Conservation (phyloP, 2,329 filamentous ascomycete genomes). For the Fusarium citri region DNA sequence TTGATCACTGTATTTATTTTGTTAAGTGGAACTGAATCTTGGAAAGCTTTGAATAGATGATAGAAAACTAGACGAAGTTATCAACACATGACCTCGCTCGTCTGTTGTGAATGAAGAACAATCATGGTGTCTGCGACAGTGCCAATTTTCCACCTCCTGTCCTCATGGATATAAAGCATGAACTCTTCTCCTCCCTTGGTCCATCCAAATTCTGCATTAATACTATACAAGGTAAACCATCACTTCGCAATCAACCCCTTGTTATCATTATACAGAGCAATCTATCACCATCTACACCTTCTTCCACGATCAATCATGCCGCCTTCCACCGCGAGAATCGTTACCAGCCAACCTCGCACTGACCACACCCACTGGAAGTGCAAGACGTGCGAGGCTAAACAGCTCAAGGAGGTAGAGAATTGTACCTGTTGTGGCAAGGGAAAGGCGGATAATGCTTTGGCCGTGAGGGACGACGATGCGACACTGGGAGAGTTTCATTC, state of each 20-base stretch:
- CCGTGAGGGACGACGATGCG: not conserved
- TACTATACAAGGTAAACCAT: not conserved
- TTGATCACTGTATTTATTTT: not conserved
- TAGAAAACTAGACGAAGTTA: too few relatives aligned
- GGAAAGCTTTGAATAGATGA: too few relatives aligned
- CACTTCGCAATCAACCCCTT: not conserved
- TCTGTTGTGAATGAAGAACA: not conserved
- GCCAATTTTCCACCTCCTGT: not conserved
- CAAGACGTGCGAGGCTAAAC: not conserved
- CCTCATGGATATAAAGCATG: not conserved
- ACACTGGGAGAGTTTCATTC: not conserved
- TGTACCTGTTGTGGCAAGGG: not conserved
- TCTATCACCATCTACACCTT: not conserved
- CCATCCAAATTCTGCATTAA: not conserved
- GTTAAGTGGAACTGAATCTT: not conserved
- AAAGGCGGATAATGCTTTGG: not conserved
- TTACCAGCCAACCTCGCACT: not conserved
- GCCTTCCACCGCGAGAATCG: not conserved
- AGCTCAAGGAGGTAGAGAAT: not conserved
- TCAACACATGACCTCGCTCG: not conserved
- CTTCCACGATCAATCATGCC: not conserved
- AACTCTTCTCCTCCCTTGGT: accelerated
- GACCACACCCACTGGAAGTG: not conserved
- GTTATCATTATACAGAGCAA: not conserved
- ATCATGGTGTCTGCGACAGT: not conserved